Base-by-base conservation (phyloP, 2,329 filamentous ascomycete genomes). In the Sporothrix protearum region DNA sequence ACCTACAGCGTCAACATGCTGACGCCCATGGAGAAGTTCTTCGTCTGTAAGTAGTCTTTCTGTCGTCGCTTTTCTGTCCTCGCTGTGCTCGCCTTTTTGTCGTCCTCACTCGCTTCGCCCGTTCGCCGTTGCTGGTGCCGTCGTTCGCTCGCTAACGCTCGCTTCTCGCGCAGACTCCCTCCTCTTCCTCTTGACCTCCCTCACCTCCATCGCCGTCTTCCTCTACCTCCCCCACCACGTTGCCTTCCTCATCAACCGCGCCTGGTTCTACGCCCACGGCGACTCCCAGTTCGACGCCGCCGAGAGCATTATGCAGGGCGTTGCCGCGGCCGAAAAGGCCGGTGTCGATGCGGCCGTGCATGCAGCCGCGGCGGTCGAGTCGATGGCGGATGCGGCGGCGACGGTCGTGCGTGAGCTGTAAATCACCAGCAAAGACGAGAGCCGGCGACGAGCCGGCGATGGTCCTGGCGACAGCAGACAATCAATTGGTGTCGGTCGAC, bases 1-100 rank as follows among this genome's bases (percentile, higher is more conserved):
- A 97, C 95, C 14, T 96, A 96, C 82, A 91, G 92, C 73, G 88
- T 98, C 33, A 98, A 99, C 86, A 98, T 99, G 92, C 91, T 97
- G 77, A 97, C 94, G 49, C 92, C 94, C 1, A 94, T 92, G 69
- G 96, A 99, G 85, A 97, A 97, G 81, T 95, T 97, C 82, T 91
- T 97, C 77, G 97, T 98, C 83, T 98, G 96, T 98, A 87, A 53
- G 49, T 53, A 10, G 9, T 12, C 42, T 47, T 42, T 39, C 36
- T 39, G 6, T 39, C 36, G 7, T 39, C 72, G 93, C 82, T 6
- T 14, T 25, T 10, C 14, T 30, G 47, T 49, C 45, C 45, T 49
- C 45, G 45, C 22, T 49, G 3, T 16, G 45, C 45, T 49, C 19
- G 63, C 3, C n/a, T 30, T 33, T 3, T 63, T 8, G 22, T 47